phyloP scores from a whole-genome alignment of 768 basidiomycete genomes.

The Neoboletus magnificus region DNA sequence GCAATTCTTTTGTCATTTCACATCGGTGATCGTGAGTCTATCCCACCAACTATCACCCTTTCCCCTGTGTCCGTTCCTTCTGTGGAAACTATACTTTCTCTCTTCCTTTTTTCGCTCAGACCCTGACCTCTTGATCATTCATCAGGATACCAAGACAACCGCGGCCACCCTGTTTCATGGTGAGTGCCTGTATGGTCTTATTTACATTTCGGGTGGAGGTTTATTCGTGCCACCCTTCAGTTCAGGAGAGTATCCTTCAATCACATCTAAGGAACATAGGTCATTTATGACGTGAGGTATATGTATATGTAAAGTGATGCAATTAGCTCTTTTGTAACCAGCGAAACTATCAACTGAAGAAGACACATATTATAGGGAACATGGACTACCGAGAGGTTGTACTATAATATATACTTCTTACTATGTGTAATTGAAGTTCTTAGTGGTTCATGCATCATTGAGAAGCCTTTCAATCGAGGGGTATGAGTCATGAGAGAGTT shows the following conservation, averaged over 20 bases:
- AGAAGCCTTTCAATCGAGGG: no score
- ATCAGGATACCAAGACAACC: slow-evolving; percentile 71
- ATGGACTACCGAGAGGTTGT: no score
- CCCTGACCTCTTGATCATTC: slow-evolving; percentile 6
- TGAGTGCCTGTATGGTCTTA: slow-evolving; percentile 30
- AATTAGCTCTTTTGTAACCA: no score
- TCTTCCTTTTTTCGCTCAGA: not conserved
- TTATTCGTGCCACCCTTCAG: slow-evolving; percentile 31
- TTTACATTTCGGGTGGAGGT: not conserved
- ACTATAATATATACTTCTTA: no score
- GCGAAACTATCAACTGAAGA: no score
- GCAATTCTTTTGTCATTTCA: slow-evolving; percentile 69
- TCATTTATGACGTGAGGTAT: slow-evolving; percentile 46
- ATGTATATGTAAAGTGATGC: slow-evolving; percentile 1
- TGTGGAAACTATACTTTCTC: not conserved
- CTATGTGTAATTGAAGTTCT: no score
- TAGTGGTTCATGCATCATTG: no score
- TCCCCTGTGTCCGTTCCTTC: slow-evolving; percentile 7
- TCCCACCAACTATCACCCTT: not conserved
- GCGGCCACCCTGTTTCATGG: slow-evolving; percentile 68
- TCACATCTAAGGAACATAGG: slow-evolving; percentile 68
- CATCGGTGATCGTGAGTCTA: slow-evolving; percentile 68
- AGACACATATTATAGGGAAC: no score
- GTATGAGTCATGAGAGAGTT: no score
- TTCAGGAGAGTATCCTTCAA: slow-evolving; percentile 71